Percentiles rank a stretch among this genome's conserved stretches.
Conservation (phyloP, 2,329 filamentous ascomycete species). For the Fusarium citri region DNA sequence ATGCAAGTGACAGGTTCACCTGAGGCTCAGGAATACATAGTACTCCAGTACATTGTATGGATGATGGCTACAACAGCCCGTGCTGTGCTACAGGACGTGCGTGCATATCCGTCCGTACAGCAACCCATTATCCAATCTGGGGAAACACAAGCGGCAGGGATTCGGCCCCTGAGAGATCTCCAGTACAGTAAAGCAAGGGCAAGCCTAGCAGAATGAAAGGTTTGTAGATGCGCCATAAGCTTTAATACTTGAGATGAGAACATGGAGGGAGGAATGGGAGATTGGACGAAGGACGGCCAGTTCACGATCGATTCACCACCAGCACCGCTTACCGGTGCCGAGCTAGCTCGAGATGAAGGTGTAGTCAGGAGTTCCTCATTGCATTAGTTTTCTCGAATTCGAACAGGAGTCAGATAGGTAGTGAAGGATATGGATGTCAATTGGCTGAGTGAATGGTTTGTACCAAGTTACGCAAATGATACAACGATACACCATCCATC, state of each 20-base stretch:
- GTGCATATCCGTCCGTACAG: neutral
- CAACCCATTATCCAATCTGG: slow-evolving; percentile 28
- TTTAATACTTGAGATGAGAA: neutral
- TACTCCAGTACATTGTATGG: neutral
- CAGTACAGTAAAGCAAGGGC: slow-evolving; percentile 17
- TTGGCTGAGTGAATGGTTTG: neutral
- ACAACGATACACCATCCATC: neutral
- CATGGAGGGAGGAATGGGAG: slow-evolving; percentile 1
- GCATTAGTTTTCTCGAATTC: neutral
- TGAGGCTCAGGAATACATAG: slow-evolving; percentile 39
- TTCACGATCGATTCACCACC: slow-evolving; percentile 21
- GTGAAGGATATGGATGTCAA: neutral
- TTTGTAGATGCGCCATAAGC: neutral
- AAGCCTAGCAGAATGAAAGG: slow-evolving; percentile 3
- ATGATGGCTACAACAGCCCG: neutral
- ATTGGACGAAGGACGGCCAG: slow-evolving; percentile 7
- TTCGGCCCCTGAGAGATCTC: slow-evolving; percentile 26
- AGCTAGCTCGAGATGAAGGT: slow-evolving; percentile 3
- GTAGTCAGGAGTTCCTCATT: neutral
- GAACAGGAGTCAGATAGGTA: too few species aligned
- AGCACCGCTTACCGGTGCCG: slow-evolving; percentile 6
- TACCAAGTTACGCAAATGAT: neutral
- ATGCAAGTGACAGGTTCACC: slow-evolving; percentile 44
- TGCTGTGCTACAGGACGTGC: slow-evolving; percentile 1
- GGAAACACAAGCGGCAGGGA: slow-evolving; percentile 33